These are phyloP conservation scores for Puccinia polysora DNA, from an alignment of 1,284 basidiomycete genomes.

Conservation along the genomic window DNA sequence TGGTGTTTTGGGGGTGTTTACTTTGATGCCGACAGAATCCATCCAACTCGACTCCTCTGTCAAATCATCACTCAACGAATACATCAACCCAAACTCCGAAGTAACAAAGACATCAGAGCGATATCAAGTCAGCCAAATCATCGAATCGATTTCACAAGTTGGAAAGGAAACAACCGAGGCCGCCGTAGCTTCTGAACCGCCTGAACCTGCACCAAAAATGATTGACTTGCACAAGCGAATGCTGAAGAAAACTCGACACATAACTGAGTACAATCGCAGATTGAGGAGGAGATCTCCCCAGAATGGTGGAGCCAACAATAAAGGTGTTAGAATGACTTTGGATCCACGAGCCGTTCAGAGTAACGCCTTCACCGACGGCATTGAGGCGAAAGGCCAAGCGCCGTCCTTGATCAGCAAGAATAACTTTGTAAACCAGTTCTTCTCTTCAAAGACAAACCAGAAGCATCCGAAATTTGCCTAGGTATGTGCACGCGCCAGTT, in stretches of 20 bases:
- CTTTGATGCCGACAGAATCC: too few species aligned
- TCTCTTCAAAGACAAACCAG: not conserved
- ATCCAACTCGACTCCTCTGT: too few species aligned
- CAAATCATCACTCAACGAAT: too few species aligned
- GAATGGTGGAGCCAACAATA: not conserved
- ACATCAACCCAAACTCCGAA: too few species aligned
- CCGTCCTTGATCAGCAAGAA: slow-evolving; percentile 33
- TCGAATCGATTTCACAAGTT: not conserved
- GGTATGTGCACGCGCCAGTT: too few species aligned
- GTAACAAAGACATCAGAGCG: too few species aligned
- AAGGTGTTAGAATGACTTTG: not conserved
- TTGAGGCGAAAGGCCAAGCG: not conserved
- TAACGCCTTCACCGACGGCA: not conserved
- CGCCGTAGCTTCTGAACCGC: not conserved
- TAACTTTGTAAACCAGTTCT: slow-evolving; percentile 27
- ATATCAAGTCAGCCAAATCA: too few species aligned
- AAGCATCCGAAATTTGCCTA: slow-evolving; percentile 8
- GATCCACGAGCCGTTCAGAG: slow-evolving; percentile 5
- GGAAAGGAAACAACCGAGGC: not conserved
- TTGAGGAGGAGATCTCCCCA: slow-evolving; percentile 2
- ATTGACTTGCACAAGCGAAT: slow-evolving; percentile 19
- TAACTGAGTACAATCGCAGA: slow-evolving; percentile 1
- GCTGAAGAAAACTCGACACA: slow-evolving; percentile 22
- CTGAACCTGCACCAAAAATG: not conserved
- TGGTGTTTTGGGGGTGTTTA: too few species aligned